Conservation (phyloP, 2,329 filamentous ascomycete genomes). For the Gaeumannomyces tritici region DNA sequence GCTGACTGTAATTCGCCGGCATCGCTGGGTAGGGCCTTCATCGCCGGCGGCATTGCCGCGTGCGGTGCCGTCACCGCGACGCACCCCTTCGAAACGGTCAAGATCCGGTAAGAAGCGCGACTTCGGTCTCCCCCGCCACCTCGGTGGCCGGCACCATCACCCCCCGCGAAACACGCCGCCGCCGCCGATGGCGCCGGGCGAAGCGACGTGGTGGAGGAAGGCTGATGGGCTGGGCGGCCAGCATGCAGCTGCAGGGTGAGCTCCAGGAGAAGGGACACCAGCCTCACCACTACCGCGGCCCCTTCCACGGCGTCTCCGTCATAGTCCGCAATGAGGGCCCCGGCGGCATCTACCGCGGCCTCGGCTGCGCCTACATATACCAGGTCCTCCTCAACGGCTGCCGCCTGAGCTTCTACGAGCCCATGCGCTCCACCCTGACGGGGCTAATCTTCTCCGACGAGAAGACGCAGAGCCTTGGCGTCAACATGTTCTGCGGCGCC, state of each 20-base stretch:
- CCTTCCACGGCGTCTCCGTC: slow-evolving; percentile 81
- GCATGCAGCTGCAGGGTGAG: slow-evolving; percentile 90
- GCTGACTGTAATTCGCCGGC: slow-evolving; percentile 9
- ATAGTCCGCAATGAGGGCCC: slow-evolving; percentile 87
- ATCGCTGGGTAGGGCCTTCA: slow-evolving; percentile 57
- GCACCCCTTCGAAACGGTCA: slow-evolving; percentile 97
- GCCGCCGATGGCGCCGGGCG: not conserved
- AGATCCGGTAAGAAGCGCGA: slow-evolving; percentile 64
- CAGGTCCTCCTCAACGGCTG: slow-evolving; percentile 95
- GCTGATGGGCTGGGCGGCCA: not conserved
- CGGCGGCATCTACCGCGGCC: slow-evolving; percentile 74
- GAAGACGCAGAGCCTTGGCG: slow-evolving; percentile 69
- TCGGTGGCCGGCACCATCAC: not conserved
- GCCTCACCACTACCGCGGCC: slow-evolving; percentile 80
- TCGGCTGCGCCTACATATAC: slow-evolving; percentile 91
- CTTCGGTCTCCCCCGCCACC: slow-evolving; percentile 6
- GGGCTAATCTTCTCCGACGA: slow-evolving; percentile 61
- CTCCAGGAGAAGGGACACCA: slow-evolving; percentile 79
- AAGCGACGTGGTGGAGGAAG: not conserved
- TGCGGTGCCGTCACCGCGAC: slow-evolving; percentile 96
- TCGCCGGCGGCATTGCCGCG: slow-evolving; percentile 91
- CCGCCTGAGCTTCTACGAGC: slow-evolving; percentile 95
- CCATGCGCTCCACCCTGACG: slow-evolving; percentile 67
- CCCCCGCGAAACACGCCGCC: not conserved
- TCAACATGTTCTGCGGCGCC: slow-evolving; percentile 93